Evolutionary conservation across 1,284 basidiomycete species (phyloP), one percentile per base, ranked within the genome.

Genomic region (Boletellus dicymbophilus): DNA sequence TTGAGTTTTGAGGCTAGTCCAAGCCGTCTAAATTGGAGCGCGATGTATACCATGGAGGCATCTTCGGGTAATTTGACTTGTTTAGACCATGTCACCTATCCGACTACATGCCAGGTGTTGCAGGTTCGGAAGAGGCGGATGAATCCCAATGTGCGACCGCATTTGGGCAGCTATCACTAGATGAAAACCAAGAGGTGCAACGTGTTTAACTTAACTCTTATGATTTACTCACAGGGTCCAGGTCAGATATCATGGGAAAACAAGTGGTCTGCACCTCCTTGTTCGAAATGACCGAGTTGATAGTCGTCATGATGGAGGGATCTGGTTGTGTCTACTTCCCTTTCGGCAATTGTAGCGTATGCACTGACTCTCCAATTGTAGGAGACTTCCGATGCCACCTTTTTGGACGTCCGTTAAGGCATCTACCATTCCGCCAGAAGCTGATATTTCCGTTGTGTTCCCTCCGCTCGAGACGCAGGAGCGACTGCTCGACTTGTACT

Each of bases 131-230:
- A 18, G 57, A 60, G 36, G 49, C 53, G 6, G 67, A 68, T 37
- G 68, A 58, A 20, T 61, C 56, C 6, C 49, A 60, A n/a, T 60
- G 52, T 31, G 48, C 52, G 1, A 68, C 67, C 53, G 74, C 79
- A n/a, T 72, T 85, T 37, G 90, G 91, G 4, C 84, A 88, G 59
- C 67, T 94, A n/a, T 90, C 88, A 3, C 70, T 93, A 37, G 88
- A 93, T 56, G 90, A 93, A 63, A 84, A 91, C 62, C 79, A 81
- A 60, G 88, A 93, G 72, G 88, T 86, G 55, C 11, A 16, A 61
- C 54, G 6, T 4, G 23, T 34, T 27, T 31, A 15, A 10, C 41
- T 41, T 37, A 30, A 21, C 20, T n/a, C 16, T 45, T 8, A n/a
- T 28, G 20, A 18, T 47, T 44, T 47, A 33, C 53, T 61, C 33